These are phyloP conservation scores for Eucalyptus brandiana DNA, from an alignment of 345 rosid genomes.

Conservation along the genomic window DNA sequence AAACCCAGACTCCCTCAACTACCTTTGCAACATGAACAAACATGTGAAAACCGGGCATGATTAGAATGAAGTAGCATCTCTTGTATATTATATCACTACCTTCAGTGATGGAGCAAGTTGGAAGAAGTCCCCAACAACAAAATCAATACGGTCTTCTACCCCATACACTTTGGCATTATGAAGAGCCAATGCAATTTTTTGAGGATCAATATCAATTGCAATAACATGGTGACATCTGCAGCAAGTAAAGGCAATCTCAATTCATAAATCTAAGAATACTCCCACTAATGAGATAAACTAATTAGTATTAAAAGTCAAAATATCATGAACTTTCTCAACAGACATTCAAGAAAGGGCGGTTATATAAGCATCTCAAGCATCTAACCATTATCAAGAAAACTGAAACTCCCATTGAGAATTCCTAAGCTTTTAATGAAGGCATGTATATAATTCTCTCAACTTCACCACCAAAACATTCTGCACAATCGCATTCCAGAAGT, in stretches of 20 bases:
- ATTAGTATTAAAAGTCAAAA: neutral
- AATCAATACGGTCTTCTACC: conserved; percentile 28
- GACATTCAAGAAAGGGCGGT: neutral
- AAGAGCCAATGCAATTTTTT: conserved; percentile 15
- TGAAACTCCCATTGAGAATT: neutral
- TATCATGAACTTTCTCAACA: neutral
- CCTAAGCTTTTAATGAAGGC: neutral
- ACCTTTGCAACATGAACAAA: neutral
- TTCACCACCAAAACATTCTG: neutral
- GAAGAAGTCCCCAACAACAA: conserved; percentile 28
- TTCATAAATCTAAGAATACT: neutral
- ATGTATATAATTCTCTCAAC: neutral
- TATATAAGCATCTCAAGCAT: neutral
- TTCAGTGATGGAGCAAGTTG: conserved; percentile 31
- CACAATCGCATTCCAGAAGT: neutral
- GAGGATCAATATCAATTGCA: conserved; percentile 43
- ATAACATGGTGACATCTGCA: conserved; percentile 23
- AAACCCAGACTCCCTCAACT: neutral
- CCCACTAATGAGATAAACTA: neutral
- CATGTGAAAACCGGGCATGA: neutral
- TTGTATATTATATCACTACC: conserved; percentile 3
- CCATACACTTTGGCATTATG: conserved; percentile 39
- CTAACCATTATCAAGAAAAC: neutral
- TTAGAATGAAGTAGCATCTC: neutral
- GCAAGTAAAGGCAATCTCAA: neutral